phyloP scores from a whole-genome alignment of 495 filamentous ascomycete species.

The Platismatia glauca region DNA sequence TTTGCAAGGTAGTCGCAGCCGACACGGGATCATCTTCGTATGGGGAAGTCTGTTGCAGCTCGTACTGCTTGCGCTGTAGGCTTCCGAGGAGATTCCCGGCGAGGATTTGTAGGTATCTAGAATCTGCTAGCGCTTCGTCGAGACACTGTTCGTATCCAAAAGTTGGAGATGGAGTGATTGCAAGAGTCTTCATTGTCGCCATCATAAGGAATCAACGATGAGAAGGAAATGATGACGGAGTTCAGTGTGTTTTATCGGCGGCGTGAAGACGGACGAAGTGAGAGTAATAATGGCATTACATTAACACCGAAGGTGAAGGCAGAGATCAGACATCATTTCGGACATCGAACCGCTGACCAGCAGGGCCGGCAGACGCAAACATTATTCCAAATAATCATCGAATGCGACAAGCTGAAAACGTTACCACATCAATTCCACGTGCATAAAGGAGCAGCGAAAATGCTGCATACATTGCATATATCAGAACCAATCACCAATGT shows the following conservation, averaged over 20 bases:
- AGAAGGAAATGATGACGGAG: not conserved
- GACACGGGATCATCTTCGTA: not conserved
- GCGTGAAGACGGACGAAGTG: not conserved
- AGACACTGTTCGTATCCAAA: not conserved
- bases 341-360: not conserved
- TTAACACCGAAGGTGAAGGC: not conserved
- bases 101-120: constrained; percentile 9
- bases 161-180: not conserved
- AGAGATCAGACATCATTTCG: not conserved
- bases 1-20: not conserved
- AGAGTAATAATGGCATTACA: not conserved
- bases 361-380: not conserved
- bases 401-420: not conserved
- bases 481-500: not conserved
- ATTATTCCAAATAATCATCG: constrained; percentile 4
- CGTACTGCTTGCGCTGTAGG: constrained; percentile 10
- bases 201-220: not conserved
- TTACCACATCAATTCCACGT: not conserved
- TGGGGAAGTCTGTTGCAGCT: not conserved
- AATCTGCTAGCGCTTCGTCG: constrained; percentile 11
- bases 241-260: not conserved
- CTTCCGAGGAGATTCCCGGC: constrained; percentile 7
- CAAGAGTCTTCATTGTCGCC: constrained; percentile 2
- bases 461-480: not conserved
- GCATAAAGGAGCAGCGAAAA: not conserved